Percentiles rank a stretch among this genome's conserved stretches.
phyloP scores from a whole-genome alignment of 306 rosid genomes.

The Vigna mungo region DNA sequence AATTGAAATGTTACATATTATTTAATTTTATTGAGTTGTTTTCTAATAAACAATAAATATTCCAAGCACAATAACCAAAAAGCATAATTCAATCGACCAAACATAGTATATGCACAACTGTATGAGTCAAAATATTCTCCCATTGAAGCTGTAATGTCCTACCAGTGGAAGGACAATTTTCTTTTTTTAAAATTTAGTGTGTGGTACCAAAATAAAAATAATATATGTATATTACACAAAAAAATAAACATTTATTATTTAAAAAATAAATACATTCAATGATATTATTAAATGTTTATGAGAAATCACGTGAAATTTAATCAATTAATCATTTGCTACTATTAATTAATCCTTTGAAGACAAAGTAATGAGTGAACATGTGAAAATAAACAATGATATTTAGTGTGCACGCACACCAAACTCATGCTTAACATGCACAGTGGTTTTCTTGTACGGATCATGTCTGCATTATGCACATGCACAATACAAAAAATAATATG shows the following conservation, averaged over 20 bases:
- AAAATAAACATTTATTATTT: not conserved
- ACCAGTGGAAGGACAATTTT: not conserved
- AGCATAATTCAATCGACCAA: not conserved
- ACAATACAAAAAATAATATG: not conserved
- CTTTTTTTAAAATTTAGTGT: not conserved
- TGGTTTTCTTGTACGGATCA: not conserved
- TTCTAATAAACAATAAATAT: no score
- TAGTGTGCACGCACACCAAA: not conserved
- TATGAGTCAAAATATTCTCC: constrained; percentile 21
- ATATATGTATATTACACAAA: not conserved
- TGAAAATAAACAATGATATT: not conserved
- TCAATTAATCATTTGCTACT: not conserved
- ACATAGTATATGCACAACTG: not conserved
- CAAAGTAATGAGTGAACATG: constrained; percentile 39
- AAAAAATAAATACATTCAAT: not conserved
- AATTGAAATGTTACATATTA: no score
- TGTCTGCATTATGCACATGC: not conserved
- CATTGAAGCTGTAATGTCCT: constrained; percentile 40
- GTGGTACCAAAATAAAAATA: not conserved
- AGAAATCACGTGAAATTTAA: not conserved
- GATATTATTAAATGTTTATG: not conserved
- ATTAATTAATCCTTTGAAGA: not conserved
- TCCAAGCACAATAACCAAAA: not conserved
- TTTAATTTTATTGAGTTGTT: no score
- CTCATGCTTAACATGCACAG: constrained; percentile 15